Evolutionary conservation across 1,139 yeast genomes (phyloP).

Genomic region (Zhuliangozyma parablackwelliae): DNA sequence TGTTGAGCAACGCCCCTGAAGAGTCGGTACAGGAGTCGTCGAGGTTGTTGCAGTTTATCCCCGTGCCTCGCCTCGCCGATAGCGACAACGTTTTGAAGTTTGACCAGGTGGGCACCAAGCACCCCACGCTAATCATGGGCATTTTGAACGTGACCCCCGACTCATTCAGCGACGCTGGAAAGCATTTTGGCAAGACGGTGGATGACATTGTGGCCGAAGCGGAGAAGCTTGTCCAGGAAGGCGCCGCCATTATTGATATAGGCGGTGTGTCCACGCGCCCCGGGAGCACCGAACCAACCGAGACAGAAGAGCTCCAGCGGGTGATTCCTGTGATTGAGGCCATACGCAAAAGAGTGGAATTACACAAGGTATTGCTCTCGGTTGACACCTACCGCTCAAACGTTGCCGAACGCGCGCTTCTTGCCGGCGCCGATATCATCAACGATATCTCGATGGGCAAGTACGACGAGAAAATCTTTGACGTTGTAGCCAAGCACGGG

Average conservation of each 20-base stretch:
- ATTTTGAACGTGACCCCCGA: constrained; percentile 89
- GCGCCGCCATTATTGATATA: constrained; percentile 72
- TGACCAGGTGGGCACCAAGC: constrained; percentile 30
- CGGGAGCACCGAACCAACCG: constrained; percentile 57
- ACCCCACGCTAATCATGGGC: constrained; percentile 67
- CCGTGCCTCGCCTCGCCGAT: constrained; percentile 28
- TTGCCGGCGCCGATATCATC: constrained; percentile 83
- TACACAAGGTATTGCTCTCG: constrained; percentile 48
- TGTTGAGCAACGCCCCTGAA: constrained; percentile 36
- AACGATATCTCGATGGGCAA: constrained; percentile 88
- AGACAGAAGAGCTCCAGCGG: constrained; percentile 57
- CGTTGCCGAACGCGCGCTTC: constrained; percentile 68
- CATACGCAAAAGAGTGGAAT: constrained; percentile 44
- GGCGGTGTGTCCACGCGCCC: constrained; percentile 96
- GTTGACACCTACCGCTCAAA: constrained; percentile 77
- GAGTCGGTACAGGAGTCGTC: constrained; percentile 43
- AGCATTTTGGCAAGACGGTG: constrained; percentile 21
- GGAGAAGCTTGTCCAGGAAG: constrained; percentile 45
- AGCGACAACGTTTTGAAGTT: constrained; percentile 28
- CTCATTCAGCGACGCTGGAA: constrained; percentile 90
- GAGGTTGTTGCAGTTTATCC: constrained; percentile 41
- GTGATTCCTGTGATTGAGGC: constrained; percentile 67
- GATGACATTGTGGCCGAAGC: constrained; percentile 34
- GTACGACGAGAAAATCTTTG: constrained; percentile 60
- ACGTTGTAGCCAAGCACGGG: constrained; percentile 59